Percentiles rank a stretch among this genome's conserved stretches.
These are phyloP conservation scores for Mucor circinelloides DNA, from an alignment of 371 early-diverging fungal species.

Conservation along the genomic window DNA sequence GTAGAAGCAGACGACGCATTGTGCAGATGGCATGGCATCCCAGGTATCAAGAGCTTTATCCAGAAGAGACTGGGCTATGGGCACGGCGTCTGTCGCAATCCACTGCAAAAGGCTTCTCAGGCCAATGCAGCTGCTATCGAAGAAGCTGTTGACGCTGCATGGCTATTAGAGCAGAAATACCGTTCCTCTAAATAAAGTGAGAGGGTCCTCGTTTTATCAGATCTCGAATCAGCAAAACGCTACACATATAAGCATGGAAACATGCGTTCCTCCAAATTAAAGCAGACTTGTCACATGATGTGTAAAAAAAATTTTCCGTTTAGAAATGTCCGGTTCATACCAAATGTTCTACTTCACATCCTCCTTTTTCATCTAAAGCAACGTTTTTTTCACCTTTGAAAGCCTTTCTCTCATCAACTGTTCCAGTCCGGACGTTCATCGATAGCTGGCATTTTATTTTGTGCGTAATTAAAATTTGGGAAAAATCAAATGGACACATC, in stretches of 20 bases:
- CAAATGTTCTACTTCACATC: background rate
- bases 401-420: background rate
- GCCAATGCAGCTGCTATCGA: constrained; percentile 20
- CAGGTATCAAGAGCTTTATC: constrained; percentile 47
- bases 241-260: too few relatives aligned
- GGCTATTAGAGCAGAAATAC: constrained; percentile 19
- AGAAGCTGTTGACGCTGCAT: constrained; percentile 25
- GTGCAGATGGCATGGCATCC: constrained; percentile 47
- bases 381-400: constrained; percentile 2
- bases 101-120: constrained; percentile 25
- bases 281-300: background rate
- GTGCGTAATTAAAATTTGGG: background rate
- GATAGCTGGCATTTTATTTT: constrained; percentile 5
- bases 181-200: background rate
- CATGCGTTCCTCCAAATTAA: too few relatives aligned
- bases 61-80: constrained; percentile 37
- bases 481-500: constrained; percentile 18
- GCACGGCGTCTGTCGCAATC: constrained; percentile 36
- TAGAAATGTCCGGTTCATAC: background rate
- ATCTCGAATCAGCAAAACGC: too few relatives aligned
- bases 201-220: too few relatives aligned
- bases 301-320: constrained; percentile 1
- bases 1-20: constrained; percentile 49
- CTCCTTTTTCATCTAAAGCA: background rate
- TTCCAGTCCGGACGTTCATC: constrained; percentile 8